Base-by-base conservation (phyloP, 2,329 filamentous ascomycete genomes). In the Epichloe gansuensis region DNA sequence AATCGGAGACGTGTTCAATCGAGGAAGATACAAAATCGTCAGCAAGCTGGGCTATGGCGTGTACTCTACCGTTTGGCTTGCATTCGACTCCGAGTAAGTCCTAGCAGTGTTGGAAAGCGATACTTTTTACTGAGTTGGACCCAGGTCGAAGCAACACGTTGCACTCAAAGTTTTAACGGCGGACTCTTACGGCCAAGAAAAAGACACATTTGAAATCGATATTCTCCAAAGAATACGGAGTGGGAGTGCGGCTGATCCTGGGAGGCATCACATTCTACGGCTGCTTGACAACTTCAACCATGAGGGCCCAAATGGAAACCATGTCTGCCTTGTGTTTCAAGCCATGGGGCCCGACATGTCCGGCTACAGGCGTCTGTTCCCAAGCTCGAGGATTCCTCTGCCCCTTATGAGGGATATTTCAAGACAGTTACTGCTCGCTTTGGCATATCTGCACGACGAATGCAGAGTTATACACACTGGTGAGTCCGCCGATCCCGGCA, bases 261-360 rank as follows among this genome's bases (percentile, higher is more conserved):
- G 55, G 4, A 37, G 38, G 5, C 46, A 25, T 7, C 53, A 56
- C 17, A 48, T 64, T 25, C 54, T 62, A 2, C 46, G 46, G 21
- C 52, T 64, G 0, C n/a, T 62, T 23, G 59, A 63, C 35, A 45
- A 60, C 0, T 66, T 67, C 41, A 47, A 60, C 7, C 62, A 65
- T 42, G 11, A 38, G 2, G 62, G 65, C 2, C 65, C 64, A 5
- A 60, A 67, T 41, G 63, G 66, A 8, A 56, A 51, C 3, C 65
- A 67, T 52, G 51, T 61, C n/a, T 67, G 62, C 41, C 57, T 65
- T 2, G 60, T 66, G n/a, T 62, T 62, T 23, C 57, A 65, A 37
- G 58, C 62, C 13, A 64, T 64, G 62, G 65, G 62, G 1, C 59
- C 59, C 7, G 58, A 48, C 25, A 28, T 64, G 51, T 51, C 54